A percentile compares a stretch with the other conserved stretches of the same genome.
Evolutionary conservation across 345 rosid species (phyloP).

Genomic region (Boechera retrofracta): DNA sequence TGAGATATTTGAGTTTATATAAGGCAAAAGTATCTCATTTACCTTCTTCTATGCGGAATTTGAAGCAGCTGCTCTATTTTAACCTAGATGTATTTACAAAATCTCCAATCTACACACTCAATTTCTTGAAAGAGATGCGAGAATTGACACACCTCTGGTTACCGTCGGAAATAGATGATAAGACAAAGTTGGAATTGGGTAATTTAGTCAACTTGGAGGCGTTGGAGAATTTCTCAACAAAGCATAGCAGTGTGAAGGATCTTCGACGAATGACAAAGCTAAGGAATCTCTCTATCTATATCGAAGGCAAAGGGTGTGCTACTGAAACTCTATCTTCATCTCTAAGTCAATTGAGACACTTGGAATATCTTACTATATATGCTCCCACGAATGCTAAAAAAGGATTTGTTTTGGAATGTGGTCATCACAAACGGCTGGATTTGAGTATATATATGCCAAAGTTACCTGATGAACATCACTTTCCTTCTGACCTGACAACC

Average conservation of each 20-base stretch:
- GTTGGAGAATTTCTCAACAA: neutral
- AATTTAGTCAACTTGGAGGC: conserved; percentile 25
- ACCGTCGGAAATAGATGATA: neutral
- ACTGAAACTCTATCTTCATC: conserved; percentile 23
- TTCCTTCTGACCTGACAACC: no score
- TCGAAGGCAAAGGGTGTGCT: neutral
- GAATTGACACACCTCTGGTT: conserved; percentile 7
- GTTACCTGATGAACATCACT: no score
- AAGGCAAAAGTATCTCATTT: neutral
- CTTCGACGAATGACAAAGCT: neutral
- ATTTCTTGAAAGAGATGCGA: conserved; percentile 22
- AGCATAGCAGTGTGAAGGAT: neutral
- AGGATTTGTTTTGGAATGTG: no score
- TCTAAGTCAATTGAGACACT: conserved; percentile 28
- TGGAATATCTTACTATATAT: neutral
- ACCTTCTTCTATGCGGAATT: neutral
- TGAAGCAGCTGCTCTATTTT: neutral
- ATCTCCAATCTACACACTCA: conserved; percentile 7
- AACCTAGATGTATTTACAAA: neutral
- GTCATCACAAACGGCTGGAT: neutral
- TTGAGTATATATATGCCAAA: no score
- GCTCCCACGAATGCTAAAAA: no score
- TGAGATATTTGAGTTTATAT: conserved; percentile 28
- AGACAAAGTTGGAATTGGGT: neutral
- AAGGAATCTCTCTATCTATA: neutral